Evolutionary conservation across 345 rosid genomes (phyloP).

Genomic region (Brassica juncea): DNA sequence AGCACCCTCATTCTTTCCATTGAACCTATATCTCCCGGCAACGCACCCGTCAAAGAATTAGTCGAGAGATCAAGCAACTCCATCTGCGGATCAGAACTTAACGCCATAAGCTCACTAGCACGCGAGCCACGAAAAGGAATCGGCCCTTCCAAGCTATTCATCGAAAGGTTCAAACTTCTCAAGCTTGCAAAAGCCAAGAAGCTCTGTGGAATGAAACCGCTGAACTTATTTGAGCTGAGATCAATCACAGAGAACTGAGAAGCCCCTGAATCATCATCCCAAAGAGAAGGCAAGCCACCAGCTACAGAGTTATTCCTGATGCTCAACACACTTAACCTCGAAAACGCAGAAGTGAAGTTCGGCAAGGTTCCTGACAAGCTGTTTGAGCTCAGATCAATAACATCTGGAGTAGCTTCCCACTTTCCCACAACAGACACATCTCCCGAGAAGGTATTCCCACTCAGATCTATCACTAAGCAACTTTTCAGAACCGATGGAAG

Average conservation of each 20-base stretch:
- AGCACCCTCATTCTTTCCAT: constrained; percentile 59
- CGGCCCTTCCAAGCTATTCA: constrained; percentile 68
- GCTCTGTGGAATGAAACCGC: constrained; percentile 65
- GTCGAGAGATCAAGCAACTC: constrained; percentile 90
- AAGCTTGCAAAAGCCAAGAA: constrained; percentile 59
- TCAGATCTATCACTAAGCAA: constrained; percentile 64
- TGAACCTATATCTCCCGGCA: constrained; percentile 67
- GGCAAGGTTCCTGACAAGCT: constrained; percentile 69
- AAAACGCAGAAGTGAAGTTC: constrained; percentile 54
- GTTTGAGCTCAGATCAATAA: constrained; percentile 87
- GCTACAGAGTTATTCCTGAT: constrained; percentile 63
- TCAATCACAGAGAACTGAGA: constrained; percentile 61
- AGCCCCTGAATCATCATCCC: constrained; percentile 42
- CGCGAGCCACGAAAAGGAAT: constrained; percentile 61
- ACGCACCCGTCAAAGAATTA: constrained; percentile 63
- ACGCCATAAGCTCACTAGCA: constrained; percentile 58
- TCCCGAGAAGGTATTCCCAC: constrained; percentile 68
- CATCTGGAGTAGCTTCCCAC: constrained; percentile 69
- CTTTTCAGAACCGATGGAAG: constrained; percentile 55
- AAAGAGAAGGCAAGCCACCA: constrained; percentile 66
- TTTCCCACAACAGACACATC: constrained; percentile 56
- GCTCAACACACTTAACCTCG: constrained; percentile 53
- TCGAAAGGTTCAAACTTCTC: constrained; percentile 73
- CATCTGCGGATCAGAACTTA: constrained; percentile 54
- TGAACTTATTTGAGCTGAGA: constrained; percentile 69